phyloP scores from a whole-genome alignment of 108 stramenopile species.

The Fistulifera pelliculosa region DNA sequence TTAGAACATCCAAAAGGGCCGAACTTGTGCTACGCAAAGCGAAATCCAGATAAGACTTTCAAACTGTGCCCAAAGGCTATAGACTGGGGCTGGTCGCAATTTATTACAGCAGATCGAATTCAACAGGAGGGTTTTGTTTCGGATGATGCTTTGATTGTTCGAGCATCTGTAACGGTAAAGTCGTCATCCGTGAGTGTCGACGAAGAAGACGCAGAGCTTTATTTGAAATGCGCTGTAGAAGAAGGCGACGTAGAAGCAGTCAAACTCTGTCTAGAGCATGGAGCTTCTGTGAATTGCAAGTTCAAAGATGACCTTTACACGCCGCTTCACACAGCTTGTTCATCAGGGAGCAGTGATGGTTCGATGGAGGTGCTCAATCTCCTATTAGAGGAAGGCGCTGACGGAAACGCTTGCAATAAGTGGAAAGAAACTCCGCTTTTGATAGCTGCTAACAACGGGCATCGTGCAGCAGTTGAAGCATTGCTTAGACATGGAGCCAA shows the following conservation, averaged over 20 bases:
- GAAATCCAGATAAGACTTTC: conserved; percentile 89
- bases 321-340: conserved; percentile 82
- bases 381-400: conserved; percentile 66
- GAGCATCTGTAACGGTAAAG: conserved; percentile 80
- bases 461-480: conserved; percentile 70
- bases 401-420: conserved; percentile 88
- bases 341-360: conserved; percentile 35
- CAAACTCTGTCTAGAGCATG: conserved; percentile 60
- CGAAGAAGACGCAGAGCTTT: conserved; percentile 80
- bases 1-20: conserved; percentile 69
- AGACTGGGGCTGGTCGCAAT: conserved; percentile 90
- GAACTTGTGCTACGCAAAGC: conserved; percentile 70
- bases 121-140: conserved; percentile 76
- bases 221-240: conserved; percentile 85
- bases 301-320: conserved; percentile 91
- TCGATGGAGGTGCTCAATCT: conserved; percentile 68
- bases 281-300: conserved; percentile 82
- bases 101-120: conserved; percentile 80
- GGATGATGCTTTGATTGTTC: conserved; percentile 54
- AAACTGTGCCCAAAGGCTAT: conserved; percentile 89
- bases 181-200: conserved; percentile 63
- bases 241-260: conserved; percentile 84
- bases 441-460: conserved; percentile 88
- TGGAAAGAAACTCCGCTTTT: conserved; percentile 83
- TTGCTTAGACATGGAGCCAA: conserved; percentile 72